Conservation (phyloP, 179 eudicot genomes). For the Beta lomatogona region DNA sequence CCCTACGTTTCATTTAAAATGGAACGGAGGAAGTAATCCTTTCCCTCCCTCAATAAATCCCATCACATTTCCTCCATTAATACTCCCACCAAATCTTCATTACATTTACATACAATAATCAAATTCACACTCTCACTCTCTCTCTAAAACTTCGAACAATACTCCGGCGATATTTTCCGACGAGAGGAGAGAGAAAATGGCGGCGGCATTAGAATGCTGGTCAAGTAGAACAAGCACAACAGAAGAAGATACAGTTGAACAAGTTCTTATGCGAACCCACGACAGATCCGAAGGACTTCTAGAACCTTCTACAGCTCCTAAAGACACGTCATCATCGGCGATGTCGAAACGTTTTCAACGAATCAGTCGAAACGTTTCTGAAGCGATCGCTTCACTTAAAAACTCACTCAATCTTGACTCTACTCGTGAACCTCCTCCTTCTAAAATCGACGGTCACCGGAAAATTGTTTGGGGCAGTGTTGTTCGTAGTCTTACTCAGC, state of each 20-base stretch:
- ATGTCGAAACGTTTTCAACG: slow-evolving; percentile 74
- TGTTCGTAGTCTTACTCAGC: slow-evolving; percentile 79
- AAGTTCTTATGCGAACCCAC: slow-evolving; percentile 68
- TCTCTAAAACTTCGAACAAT: too few species aligned
- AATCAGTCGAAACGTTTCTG: slow-evolving; percentile 75
- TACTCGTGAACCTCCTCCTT: slow-evolving; percentile 48
- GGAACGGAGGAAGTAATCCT: too few species aligned
- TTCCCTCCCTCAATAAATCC: too few species aligned
- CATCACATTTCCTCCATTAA: too few species aligned
- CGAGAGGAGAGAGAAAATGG: slow-evolving; percentile 38
- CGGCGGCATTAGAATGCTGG: slow-evolving; percentile 97
- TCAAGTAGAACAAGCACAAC: slow-evolving; percentile 71
- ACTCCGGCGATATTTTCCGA: not conserved
- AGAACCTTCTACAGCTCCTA: slow-evolving; percentile 27
- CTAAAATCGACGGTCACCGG: slow-evolving; percentile 53
- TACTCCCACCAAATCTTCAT: too few species aligned
- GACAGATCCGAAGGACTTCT: slow-evolving; percentile 72
- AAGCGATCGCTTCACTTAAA: slow-evolving; percentile 81
- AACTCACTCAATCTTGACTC: slow-evolving; percentile 89
- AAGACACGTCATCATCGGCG: slow-evolving; percentile 47
- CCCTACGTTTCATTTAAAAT: too few species aligned
- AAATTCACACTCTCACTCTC: not conserved
- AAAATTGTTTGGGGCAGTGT: slow-evolving; percentile 75
- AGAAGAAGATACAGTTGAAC: slow-evolving; percentile 83
- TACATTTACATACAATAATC: not conserved